phyloP scores from a whole-genome alignment of 2,329 filamentous ascomycete species.

The Pseudocercospora pini-densiflorae region DNA sequence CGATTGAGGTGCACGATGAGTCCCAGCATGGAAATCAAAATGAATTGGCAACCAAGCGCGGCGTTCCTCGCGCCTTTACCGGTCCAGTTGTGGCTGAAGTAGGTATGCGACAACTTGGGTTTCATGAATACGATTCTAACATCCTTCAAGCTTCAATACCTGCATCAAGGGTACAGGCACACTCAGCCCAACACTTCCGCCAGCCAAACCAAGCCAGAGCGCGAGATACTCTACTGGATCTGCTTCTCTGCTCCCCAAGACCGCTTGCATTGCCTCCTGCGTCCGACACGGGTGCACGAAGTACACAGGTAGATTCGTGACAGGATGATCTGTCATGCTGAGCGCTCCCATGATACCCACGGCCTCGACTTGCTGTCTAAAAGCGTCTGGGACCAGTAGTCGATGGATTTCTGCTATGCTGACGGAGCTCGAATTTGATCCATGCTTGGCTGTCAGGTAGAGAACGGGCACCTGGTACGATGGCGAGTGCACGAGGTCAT shows the following conservation, averaged over 20 bases:
- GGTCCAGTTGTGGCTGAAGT: not conserved
- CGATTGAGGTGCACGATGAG: constrained; percentile 40
- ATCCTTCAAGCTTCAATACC: constrained; percentile 22
- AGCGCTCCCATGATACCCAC: constrained; percentile 42
- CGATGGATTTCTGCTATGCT: constrained; percentile 40
- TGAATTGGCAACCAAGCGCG: not conserved
- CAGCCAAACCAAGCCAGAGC: constrained; percentile 87
- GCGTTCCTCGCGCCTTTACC: not conserved
- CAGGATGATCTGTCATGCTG: constrained; percentile 70
- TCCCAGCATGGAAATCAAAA: not conserved
- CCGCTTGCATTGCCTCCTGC: constrained; percentile 74
- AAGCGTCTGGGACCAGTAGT: constrained; percentile 42
- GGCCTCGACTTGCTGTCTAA: constrained; percentile 39
- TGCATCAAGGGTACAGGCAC: constrained; percentile 32
- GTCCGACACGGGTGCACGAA: constrained; percentile 94
- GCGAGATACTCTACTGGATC: constrained; percentile 72
- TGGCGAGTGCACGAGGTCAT: constrained; percentile 50
- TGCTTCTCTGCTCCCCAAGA: constrained; percentile 40
- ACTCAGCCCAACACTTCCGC: constrained; percentile 74
- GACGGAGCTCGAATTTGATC: not conserved
- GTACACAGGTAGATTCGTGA: constrained; percentile 76
- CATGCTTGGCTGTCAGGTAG: constrained; percentile 43
- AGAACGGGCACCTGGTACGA: constrained; percentile 52
- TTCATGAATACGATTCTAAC: constrained; percentile 22
- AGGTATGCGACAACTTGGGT: constrained; percentile 8